phyloP scores from a whole-genome alignment of 495 filamentous ascomycete species.

The Collariella sp. region DNA sequence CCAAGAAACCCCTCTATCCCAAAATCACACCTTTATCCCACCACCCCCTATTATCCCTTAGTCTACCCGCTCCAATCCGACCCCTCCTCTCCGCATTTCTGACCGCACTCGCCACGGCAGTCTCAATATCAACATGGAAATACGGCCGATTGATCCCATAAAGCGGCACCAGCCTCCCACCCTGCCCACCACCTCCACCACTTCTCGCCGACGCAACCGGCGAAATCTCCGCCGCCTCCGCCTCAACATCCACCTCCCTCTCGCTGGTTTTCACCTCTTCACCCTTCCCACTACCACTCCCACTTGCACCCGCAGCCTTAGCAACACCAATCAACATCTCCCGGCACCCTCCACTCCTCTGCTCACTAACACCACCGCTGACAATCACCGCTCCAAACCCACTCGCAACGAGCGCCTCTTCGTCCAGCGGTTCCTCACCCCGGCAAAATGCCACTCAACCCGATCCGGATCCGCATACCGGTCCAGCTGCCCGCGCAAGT shows the following conservation, averaged over 20 bases:
- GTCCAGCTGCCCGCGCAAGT: constrained; percentile 23
- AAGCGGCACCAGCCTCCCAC: constrained; percentile 25
- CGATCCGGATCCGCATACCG: constrained; percentile 16
- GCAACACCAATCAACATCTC: constrained; percentile 19
- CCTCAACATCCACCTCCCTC: constrained; percentile 15
- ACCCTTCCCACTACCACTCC: not conserved
- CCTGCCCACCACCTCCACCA: not conserved
- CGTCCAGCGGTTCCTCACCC: constrained; percentile 25
- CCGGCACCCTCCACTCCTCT: constrained; percentile 27
- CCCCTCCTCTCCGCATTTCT: constrained; percentile 11
- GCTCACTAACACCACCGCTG: not conserved
- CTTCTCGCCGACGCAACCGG: constrained; percentile 9
- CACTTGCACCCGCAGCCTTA: not conserved
- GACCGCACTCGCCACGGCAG: constrained; percentile 47
- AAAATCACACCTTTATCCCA: not conserved
- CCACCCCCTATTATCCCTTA: not conserved
- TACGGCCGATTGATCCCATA: constrained; percentile 45
- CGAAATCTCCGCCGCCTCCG: constrained; percentile 10
- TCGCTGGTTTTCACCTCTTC: not conserved
- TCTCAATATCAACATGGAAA: constrained; percentile 58
- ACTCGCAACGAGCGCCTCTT: constrained; percentile 1
- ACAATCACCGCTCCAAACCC: not conserved
- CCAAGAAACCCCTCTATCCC: not conserved
- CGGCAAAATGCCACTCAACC: constrained; percentile 31
- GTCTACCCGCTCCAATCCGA: not conserved